Evolutionary conservation across 208 protist species (phyloP).

Genomic region (Zelonia costaricensis): DNA sequence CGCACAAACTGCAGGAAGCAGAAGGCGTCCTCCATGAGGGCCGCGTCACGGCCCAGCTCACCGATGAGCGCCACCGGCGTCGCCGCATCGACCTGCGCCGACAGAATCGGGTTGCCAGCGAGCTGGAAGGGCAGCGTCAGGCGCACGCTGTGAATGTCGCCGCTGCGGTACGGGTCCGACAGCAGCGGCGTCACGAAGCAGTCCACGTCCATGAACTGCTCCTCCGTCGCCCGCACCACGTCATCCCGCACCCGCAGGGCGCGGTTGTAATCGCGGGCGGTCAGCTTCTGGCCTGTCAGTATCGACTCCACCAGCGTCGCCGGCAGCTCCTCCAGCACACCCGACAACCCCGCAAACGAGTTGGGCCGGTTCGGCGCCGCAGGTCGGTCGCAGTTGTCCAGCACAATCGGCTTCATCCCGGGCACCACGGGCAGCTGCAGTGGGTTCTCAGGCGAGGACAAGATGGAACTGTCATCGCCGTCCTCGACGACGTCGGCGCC

Average conservation of each 20-base stretch:
- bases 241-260: constrained; percentile 79
- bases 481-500: not conserved
- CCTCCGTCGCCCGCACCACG: constrained; percentile 72
- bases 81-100: constrained; percentile 66
- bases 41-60: constrained; percentile 81
- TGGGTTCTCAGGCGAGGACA: not conserved
- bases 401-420: constrained; percentile 3
- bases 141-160: constrained; percentile 64
- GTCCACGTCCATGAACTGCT: constrained; percentile 89
- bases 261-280: constrained; percentile 62
- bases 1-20: constrained; percentile 83
- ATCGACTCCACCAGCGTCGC: constrained; percentile 53
- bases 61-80: constrained; percentile 73
- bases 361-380: constrained; percentile 25
- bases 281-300: constrained; percentile 53
- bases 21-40: constrained; percentile 81
- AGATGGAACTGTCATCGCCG: not conserved
- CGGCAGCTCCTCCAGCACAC: constrained; percentile 70
- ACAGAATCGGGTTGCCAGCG: constrained; percentile 85
- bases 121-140: constrained; percentile 75
- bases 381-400: constrained; percentile 1
- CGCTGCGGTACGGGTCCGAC: constrained; percentile 66
- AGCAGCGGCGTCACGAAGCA: constrained; percentile 80
- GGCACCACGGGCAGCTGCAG: constrained; percentile 4
- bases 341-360: constrained; percentile 29